A percentile compares a stretch with the other conserved stretches of the same genome.
phyloP scores from a whole-genome alignment of 768 basidiomycete genomes.

The Boletus rubroflammeus region DNA sequence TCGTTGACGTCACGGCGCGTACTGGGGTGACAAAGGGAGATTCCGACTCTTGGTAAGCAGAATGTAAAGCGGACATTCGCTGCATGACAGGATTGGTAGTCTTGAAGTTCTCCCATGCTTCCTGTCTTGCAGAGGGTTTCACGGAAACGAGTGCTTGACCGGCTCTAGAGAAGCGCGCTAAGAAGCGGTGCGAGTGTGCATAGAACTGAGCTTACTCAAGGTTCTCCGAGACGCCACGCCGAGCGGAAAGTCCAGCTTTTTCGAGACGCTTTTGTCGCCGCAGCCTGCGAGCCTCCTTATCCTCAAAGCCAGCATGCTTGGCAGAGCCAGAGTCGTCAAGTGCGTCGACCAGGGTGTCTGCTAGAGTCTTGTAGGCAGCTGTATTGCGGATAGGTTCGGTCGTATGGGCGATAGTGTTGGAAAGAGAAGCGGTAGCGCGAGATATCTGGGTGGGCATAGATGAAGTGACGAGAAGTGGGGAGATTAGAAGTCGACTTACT shows the following conservation, averaged over 20 bases:
- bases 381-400: slow-evolving; percentile 98
- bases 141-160: slow-evolving; percentile 83
- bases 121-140: slow-evolving; percentile 73
- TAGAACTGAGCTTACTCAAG: slow-evolving; percentile 62
- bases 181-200: background rate
- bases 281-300: slow-evolving; percentile 83
- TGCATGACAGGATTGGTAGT: slow-evolving; percentile 75
- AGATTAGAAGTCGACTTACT: slow-evolving; percentile 42
- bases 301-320: slow-evolving; percentile 94
- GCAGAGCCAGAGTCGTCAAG: slow-evolving; percentile 91
- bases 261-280: slow-evolving; percentile 76
- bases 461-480: background rate
- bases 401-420: slow-evolving; percentile 78
- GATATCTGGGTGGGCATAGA: slow-evolving; percentile 55
- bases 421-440: slow-evolving; percentile 79
- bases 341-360: slow-evolving; percentile 87
- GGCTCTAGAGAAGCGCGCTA: slow-evolving; percentile 51
- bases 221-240: slow-evolving; percentile 60
- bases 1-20: slow-evolving; percentile 76
- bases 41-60: slow-evolving; percentile 88
- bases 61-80: slow-evolving; percentile 52
- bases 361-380: slow-evolving; percentile 85
- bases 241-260: slow-evolving; percentile 69
- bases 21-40: slow-evolving; percentile 80
- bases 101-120: slow-evolving; percentile 79